Percentiles rank a stretch among this genome's conserved stretches.
Evolutionary conservation across 2,329 filamentous ascomycete species (phyloP).

Genomic region (Scedosporium apiospermum): DNA sequence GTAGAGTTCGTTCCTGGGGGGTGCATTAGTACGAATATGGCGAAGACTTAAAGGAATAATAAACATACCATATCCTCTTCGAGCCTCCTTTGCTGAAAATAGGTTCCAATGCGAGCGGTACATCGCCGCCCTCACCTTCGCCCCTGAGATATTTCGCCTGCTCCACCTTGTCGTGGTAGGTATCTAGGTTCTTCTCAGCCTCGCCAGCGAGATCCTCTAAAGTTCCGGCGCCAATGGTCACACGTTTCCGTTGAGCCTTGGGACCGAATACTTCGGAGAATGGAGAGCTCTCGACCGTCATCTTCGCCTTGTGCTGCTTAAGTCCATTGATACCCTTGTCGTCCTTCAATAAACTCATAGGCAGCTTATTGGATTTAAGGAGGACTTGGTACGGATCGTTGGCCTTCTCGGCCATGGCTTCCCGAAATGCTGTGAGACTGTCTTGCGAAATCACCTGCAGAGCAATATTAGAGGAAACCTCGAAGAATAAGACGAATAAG

Average conservation of each 20-base stretch:
- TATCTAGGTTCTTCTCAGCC: conserved; percentile 70
- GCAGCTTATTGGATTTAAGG: conserved; percentile 94
- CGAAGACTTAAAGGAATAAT: background rate
- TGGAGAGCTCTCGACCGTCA: conserved; percentile 77
- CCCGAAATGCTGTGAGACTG: conserved; percentile 75
- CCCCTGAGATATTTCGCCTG: conserved; percentile 70
- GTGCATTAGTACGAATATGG: background rate
- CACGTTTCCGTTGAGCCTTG: conserved; percentile 85
- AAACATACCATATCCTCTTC: conserved; percentile 69
- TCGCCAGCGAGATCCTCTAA: conserved; percentile 73
- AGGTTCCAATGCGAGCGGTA: conserved; percentile 63
- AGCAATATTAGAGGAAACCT: background rate
- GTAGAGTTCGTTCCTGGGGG: conserved; percentile 65
- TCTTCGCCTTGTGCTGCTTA: conserved; percentile 90
- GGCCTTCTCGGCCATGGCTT: conserved; percentile 83
- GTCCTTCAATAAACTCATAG: conserved; percentile 88
- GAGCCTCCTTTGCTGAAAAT: conserved; percentile 93
- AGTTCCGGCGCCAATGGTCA: conserved; percentile 78
- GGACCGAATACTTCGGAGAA: conserved; percentile 88
- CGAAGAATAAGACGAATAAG: background rate
- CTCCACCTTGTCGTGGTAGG: conserved; percentile 71
- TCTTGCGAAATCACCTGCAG: conserved; percentile 67
- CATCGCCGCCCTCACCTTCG: conserved; percentile 35
- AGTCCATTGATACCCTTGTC: conserved; percentile 63
- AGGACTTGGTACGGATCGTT: conserved; percentile 88